Percentiles rank a stretch among this genome's conserved stretches.
Conservation (phyloP, 352 stramenopile species). For the Thraustochytrium sp. region DNA sequence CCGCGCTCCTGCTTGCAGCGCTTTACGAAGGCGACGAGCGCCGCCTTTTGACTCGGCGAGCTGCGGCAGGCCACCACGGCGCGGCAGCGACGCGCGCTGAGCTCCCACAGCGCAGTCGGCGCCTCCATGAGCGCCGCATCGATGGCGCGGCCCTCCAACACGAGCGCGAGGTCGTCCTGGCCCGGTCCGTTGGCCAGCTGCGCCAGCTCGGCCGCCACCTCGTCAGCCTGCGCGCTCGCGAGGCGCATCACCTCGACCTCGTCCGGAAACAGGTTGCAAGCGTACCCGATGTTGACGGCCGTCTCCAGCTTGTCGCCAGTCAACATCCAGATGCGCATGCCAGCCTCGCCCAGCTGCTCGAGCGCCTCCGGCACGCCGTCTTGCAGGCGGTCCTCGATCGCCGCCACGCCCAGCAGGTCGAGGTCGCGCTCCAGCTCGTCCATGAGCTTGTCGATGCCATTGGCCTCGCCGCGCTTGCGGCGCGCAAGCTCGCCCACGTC, state of each 20-base stretch:
- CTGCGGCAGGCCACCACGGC: constrained; percentile 81
- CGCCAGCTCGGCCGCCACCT: background rate
- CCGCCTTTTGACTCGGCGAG: constrained; percentile 80
- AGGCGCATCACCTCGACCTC: background rate
- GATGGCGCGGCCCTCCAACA: constrained; percentile 3
- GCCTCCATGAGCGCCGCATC: background rate
- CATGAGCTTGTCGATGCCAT: background rate
- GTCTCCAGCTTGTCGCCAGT: constrained; percentile 99
- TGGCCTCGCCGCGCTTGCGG: background rate
- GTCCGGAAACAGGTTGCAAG: constrained; percentile 81
- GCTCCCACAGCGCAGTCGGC: constrained; percentile 61
- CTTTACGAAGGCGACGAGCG: constrained; percentile 59
- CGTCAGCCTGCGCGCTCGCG: background rate
- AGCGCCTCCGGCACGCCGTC: constrained; percentile 91
- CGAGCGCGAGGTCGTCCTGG: constrained; percentile 6
- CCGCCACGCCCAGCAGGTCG: constrained; percentile 84
- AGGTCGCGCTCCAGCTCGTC: constrained; percentile 64
- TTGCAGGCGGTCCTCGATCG: constrained; percentile 94
- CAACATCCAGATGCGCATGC: constrained; percentile 98
- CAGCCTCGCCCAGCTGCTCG: constrained; percentile 83
- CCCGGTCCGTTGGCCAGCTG: background rate
- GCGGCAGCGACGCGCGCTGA: constrained; percentile 64
- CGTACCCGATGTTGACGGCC: constrained; percentile 93
- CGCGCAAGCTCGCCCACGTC: background rate
- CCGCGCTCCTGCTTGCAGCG: constrained; percentile 41